These are phyloP conservation scores for Corallochytrium limacisporum DNA, from an alignment of 78 protist genomes.

Conservation along the genomic window DNA sequence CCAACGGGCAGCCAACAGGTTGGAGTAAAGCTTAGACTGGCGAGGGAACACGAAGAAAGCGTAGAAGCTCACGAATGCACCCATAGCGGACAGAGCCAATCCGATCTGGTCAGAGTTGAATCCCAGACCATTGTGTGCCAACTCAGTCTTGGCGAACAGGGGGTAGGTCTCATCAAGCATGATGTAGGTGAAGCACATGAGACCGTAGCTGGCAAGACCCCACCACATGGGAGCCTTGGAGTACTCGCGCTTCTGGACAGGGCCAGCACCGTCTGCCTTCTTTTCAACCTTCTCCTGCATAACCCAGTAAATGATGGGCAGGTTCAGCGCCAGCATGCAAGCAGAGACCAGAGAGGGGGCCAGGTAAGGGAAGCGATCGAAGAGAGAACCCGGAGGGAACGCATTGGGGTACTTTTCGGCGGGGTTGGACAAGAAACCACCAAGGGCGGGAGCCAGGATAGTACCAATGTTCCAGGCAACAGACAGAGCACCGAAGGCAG, in stretches of 20 bases:
- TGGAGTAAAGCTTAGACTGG: no score
- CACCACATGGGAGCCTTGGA: neutral
- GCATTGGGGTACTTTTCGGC: conserved; percentile 8
- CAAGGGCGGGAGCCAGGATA: conserved; percentile 34
- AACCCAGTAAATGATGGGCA: neutral
- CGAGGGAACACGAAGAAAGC: no score
- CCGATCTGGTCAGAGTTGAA: no score
- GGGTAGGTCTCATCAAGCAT: conserved; percentile 4
- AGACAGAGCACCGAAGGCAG: conserved; percentile 17
- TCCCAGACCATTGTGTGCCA: no score
- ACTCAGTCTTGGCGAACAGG: conserved; percentile 1
- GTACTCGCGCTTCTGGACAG: neutral
- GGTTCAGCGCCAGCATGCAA: no score
- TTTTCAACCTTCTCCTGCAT: neutral
- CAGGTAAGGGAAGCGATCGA: conserved; percentile 30
- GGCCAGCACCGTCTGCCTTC: neutral
- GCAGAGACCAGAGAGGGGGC: conserved; percentile 21
- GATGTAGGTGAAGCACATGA: neutral
- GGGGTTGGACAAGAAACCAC: conserved; percentile 24
- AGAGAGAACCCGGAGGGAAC: neutral
- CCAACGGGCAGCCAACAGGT: no score
- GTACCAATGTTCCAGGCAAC: conserved; percentile 29
- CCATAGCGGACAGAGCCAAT: no score
- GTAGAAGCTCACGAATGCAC: no score
- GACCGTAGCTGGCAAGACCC: neutral